These are phyloP conservation scores for Pochonia chlamydosporia DNA, from an alignment of 2,329 filamentous ascomycete species.

Conservation along the genomic window DNA sequence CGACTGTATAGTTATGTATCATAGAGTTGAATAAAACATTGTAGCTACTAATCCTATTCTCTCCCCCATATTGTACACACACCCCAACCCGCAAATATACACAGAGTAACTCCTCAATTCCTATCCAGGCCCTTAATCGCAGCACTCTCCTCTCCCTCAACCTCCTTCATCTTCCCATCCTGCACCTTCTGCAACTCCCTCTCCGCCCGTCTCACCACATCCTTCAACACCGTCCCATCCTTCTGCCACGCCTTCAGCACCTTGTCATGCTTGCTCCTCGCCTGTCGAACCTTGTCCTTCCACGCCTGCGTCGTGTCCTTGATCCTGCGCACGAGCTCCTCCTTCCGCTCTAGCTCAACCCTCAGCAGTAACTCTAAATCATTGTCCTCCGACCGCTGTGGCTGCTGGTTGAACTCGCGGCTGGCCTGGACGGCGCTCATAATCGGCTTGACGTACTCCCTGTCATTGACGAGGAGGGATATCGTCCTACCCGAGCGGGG, in stretches of 20 bases:
- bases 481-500: constrained; percentile 37
- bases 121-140: constrained; percentile 35
- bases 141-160: constrained; percentile 45
- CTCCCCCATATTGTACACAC: too few species aligned
- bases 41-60: too few species aligned
- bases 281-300: constrained; percentile 42
- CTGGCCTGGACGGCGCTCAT: constrained; percentile 48
- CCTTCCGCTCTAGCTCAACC: constrained; percentile 45
- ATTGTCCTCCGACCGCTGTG: constrained; percentile 51
- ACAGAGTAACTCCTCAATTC: too few species aligned
- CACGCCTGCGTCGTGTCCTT: constrained; percentile 44
- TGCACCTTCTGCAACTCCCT: constrained; percentile 43
- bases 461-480: constrained; percentile 36
- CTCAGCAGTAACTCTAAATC: constrained; percentile 52
- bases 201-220: constrained; percentile 43
- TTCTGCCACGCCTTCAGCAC: constrained; percentile 43
- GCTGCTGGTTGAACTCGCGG: constrained; percentile 55
- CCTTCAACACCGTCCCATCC: constrained; percentile 35
- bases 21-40: too few species aligned
- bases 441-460: constrained; percentile 45
- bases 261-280: constrained; percentile 42
- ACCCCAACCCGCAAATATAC: too few species aligned
- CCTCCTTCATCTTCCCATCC: constrained; percentile 46
- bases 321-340: constrained; percentile 37
- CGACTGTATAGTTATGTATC: too few species aligned